Evolutionary conservation across 1,139 yeast genomes (phyloP), one percentile per base, ranked within the genome.

Genomic region (Blastobotrys buckinghamii): DNA sequence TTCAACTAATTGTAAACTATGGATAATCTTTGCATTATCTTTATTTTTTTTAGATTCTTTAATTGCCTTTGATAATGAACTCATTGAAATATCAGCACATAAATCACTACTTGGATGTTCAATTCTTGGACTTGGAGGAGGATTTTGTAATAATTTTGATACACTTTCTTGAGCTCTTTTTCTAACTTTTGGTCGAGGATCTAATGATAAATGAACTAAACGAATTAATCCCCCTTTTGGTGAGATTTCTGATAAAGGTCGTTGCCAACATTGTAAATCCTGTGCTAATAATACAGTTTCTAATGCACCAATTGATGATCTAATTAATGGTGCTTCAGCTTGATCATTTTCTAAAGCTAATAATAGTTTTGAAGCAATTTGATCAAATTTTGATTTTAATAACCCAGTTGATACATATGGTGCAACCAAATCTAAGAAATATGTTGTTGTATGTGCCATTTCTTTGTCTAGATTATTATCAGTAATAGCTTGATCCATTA

Each of bases 121-220:
- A 7, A 82, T 76, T 15, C 81, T 73, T 9, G 96, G 94, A n/a
- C 90, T 84, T 0, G 88, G 78, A 12, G 96, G 96, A 15, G 94
- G 90, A 55, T 76, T 75, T 5, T 69, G 55, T 55, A 92, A 71
- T 30, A 92, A 72, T 6, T 72, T 75, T 43, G 75, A 69, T 19
- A 92, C 75, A 1, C 97, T 86, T 51, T 92, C 98, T 59, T 84
- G 86, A 1, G 97, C 96, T 72, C 97, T 81, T 77, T 86, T 88
- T 67, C 99, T 81, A 12, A 94, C 95, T 62, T 94, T 94, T 32
- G 99, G 98, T 64, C 98, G 78, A 40, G 87, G 83, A 65, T 94
- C 98, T 48, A 86, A 70, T 0, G 92, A 78, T 55, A 89, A 74
- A 60, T 88, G 90, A 53, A 92, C 70, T 52, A 94, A 69, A 35